phyloP scores from a whole-genome alignment of 805 yeast genomes.

The Teunomyces panamensis region DNA sequence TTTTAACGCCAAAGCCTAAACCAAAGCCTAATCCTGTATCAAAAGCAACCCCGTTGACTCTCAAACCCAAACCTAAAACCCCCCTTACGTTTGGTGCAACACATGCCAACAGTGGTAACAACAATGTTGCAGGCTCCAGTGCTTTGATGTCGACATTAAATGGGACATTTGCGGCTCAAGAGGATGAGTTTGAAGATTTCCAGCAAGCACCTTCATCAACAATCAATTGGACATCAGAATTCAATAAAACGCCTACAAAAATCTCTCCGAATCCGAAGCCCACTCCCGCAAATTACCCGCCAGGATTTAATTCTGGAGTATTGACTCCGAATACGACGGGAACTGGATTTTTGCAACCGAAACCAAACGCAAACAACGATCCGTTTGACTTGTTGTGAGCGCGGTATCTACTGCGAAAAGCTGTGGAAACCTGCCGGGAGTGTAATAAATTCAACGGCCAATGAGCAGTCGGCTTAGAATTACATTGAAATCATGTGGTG shows the following conservation, averaged over 20 bases:
- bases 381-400: constrained; percentile 14
- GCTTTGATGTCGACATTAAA: constrained; percentile 24
- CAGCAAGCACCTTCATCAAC: constrained; percentile 14
- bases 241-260: constrained; percentile 3
- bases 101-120: constrained; percentile 5
- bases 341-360: neutral
- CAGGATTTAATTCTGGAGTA: constrained; percentile 29
- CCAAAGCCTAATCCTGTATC: neutral
- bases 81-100: constrained; percentile 26
- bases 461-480: neutral
- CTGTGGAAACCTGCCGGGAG: neutral
- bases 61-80: constrained; percentile 9
- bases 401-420: neutral
- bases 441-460: neutral
- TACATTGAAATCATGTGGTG: neutral
- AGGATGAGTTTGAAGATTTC: constrained; percentile 28
- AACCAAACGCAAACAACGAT: constrained; percentile 5
- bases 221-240: constrained; percentile 16
- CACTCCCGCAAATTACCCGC: constrained; percentile 22
- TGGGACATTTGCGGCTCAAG: constrained; percentile 19
- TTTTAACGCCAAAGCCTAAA: constrained; percentile 1
- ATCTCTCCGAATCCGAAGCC: neutral
- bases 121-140: constrained; percentile 7
- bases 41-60: constrained; percentile 5
- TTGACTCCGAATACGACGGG: constrained; percentile 23